phyloP scores from a whole-genome alignment of 352 stramenopile genomes.

The Globisporangium camurandrum region DNA sequence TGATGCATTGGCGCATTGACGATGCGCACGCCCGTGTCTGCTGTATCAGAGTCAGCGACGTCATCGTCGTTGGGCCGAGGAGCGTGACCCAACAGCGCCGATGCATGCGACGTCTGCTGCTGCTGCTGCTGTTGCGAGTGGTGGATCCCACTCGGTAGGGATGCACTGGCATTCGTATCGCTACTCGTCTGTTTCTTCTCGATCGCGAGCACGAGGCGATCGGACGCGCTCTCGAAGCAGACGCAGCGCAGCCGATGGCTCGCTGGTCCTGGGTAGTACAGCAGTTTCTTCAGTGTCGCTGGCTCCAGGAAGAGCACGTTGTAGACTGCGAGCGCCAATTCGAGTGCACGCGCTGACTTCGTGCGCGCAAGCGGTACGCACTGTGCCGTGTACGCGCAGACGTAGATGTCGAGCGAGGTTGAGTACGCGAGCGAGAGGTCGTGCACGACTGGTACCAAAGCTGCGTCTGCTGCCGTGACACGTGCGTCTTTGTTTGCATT shows the following conservation, averaged over 20 bases:
- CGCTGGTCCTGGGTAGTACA: conserved; percentile 36
- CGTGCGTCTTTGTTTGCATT: conserved; percentile 3
- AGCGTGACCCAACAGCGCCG: too few relatives aligned
- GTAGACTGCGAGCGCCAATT: conserved; percentile 14
- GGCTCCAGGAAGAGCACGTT: conserved; percentile 59
- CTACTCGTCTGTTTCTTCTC: background rate
- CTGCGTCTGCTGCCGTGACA: conserved; percentile 1
- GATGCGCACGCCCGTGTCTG: background rate
- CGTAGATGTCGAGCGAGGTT: conserved; percentile 36
- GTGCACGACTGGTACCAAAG: conserved; percentile 13
- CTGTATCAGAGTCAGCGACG: background rate
- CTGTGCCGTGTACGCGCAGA: conserved; percentile 48
- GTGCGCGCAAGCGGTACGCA: conserved; percentile 1
- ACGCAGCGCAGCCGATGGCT: conserved; percentile 33
- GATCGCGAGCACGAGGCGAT: conserved; percentile 38
- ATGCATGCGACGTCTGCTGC: background rate
- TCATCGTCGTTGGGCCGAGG: background rate
- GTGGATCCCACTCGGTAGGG: background rate
- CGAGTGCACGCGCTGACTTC: conserved; percentile 1
- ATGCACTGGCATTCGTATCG: background rate
- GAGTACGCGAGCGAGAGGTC: conserved; percentile 38
- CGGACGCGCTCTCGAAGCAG: conserved; percentile 28
- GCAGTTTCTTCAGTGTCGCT: conserved; percentile 41
- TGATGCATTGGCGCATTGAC: conserved; percentile 23
- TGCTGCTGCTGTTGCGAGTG: background rate